Evolutionary conservation across 805 yeast genomes (phyloP).

Genomic region (Wickerhamiella cacticola): DNA sequence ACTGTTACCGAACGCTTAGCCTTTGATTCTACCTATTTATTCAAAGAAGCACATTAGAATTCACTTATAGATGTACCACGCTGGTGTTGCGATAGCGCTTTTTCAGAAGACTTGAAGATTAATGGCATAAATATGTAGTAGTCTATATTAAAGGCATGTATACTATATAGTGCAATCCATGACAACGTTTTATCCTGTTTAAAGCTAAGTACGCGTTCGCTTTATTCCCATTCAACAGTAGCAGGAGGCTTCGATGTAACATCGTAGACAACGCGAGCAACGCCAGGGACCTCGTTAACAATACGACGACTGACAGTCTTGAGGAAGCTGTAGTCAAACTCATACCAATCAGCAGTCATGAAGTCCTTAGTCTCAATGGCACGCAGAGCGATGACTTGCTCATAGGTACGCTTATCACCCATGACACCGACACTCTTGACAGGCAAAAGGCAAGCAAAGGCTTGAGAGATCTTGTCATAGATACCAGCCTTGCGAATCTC

Average conservation of each 20-base stretch:
- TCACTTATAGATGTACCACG: too few species aligned
- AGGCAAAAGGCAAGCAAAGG: constrained; percentile 92
- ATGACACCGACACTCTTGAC: constrained; percentile 98
- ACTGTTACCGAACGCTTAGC: too few species aligned
- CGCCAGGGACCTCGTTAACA: constrained; percentile 97
- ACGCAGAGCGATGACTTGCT: constrained; percentile 97
- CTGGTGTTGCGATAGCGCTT: too few species aligned
- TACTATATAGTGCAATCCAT: too few species aligned
- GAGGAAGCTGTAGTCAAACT: constrained; percentile 82
- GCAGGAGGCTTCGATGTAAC: constrained; percentile 99
- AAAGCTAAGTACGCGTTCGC: neutral
- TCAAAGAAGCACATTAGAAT: too few species aligned
- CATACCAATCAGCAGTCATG: constrained; percentile 99
- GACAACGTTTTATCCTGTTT: too few species aligned
- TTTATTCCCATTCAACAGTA: constrained; percentile 97
- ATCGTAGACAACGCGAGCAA: constrained; percentile 97
- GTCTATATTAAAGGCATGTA: neutral
- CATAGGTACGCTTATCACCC: constrained; percentile 99
- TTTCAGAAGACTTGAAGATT: too few species aligned
- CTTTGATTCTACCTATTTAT: too few species aligned
- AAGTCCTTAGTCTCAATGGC: constrained; percentile 96
- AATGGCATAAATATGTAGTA: neutral
- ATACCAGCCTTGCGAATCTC: constrained; percentile 90
- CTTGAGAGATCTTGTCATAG: constrained; percentile 88
- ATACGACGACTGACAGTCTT: constrained; percentile 90